Conservation (phyloP, 2,329 filamentous ascomycete species). For the Trichoderma sp. region DNA sequence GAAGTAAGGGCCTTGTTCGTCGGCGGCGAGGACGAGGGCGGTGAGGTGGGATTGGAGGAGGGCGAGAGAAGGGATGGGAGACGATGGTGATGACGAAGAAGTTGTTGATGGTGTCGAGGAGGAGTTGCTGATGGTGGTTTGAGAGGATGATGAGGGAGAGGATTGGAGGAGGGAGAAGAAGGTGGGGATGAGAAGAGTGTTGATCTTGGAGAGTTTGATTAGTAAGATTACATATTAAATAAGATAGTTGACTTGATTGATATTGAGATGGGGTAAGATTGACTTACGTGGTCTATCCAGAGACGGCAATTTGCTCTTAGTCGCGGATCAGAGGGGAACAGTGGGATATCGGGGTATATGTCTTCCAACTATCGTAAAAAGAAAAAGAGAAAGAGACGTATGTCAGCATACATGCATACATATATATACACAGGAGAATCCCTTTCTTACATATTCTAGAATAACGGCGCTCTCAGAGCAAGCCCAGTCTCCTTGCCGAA, state of each 20-base stretch:
- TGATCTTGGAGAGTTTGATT: constrained; percentile 57
- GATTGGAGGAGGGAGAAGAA: constrained; percentile 77
- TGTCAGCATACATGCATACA: constrained; percentile 48
- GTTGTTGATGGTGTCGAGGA: constrained; percentile 54
- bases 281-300: constrained; percentile 77
- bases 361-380: constrained; percentile 72
- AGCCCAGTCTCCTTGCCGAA: constrained; percentile 79
- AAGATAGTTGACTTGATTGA: neutral
- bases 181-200: constrained; percentile 72
- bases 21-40: constrained; percentile 52
- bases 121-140: constrained; percentile 39
- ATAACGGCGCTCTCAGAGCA: constrained; percentile 82
- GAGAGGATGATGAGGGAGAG: constrained; percentile 52
- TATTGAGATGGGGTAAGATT: neutral
- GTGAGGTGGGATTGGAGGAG: constrained; percentile 69
- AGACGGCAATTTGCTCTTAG: constrained; percentile 73
- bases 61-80: constrained; percentile 44
- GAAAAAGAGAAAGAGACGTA: neutral
- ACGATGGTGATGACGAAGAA: constrained; percentile 35
- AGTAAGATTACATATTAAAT: neutral
- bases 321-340: constrained; percentile 69
- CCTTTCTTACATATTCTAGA: constrained; percentile 72
- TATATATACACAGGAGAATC: constrained; percentile 31
- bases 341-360: constrained; percentile 58
- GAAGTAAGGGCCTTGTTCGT: constrained; percentile 69